phyloP scores from a whole-genome alignment of 108 stramenopile species.

The Seminavis robusta region DNA sequence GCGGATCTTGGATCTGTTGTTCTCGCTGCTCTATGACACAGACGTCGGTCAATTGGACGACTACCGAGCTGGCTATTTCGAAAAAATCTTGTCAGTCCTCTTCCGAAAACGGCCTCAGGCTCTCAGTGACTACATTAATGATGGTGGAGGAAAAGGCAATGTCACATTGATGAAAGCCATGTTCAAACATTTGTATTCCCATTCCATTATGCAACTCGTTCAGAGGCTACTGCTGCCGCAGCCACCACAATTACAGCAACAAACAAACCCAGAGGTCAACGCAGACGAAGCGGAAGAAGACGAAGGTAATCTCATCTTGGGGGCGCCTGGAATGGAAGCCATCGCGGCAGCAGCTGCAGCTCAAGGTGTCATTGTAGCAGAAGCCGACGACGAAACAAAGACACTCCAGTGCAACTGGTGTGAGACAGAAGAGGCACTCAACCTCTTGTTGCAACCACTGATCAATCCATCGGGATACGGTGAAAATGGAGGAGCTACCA shows the following conservation, averaged over 20 bases:
- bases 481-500: slow-evolving; percentile 8
- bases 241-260: slow-evolving; percentile 8
- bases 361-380: slow-evolving; percentile 14
- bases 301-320: slow-evolving; percentile 33
- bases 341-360: slow-evolving; percentile 22
- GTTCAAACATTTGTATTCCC: slow-evolving; percentile 83
- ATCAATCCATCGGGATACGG: slow-evolving; percentile 15
- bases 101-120: slow-evolving; percentile 63
- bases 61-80: slow-evolving; percentile 93
- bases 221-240: slow-evolving; percentile 87
- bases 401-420: slow-evolving; percentile 72
- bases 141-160: slow-evolving; percentile 33
- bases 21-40: slow-evolving; percentile 69
- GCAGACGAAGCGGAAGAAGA: slow-evolving; percentile 35
- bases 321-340: slow-evolving; percentile 40
- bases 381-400: background rate
- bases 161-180: slow-evolving; percentile 70
- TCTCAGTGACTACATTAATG: slow-evolving; percentile 65
- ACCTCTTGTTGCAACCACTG: slow-evolving; percentile 56
- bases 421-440: slow-evolving; percentile 42
- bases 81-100: slow-evolving; percentile 80
- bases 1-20: slow-evolving; percentile 69
- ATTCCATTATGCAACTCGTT: slow-evolving; percentile 93
- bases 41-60: slow-evolving; percentile 74
- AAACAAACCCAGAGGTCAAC: slow-evolving; percentile 11